Percentiles rank a stretch among this genome's conserved stretches.
Evolutionary conservation across 169 alveolate species (phyloP).

Genomic region (Condylostoma magnum): DNA sequence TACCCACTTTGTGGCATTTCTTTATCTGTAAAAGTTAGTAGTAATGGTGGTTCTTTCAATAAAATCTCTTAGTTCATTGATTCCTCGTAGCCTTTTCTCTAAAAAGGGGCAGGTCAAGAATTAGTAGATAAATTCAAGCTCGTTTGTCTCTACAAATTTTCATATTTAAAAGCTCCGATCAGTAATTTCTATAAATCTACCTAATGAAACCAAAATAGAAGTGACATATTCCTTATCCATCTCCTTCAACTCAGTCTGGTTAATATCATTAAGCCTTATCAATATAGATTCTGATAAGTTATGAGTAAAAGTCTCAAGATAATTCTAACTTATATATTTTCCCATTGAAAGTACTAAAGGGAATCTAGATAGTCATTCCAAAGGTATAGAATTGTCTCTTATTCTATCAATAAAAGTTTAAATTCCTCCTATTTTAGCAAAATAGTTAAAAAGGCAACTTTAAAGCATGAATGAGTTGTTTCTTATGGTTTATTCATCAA

Average conservation of each 20-base stretch:
- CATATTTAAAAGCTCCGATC: constrained; percentile 17
- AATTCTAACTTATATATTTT: not conserved
- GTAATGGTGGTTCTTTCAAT: constrained; percentile 16
- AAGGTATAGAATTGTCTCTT: constrained; percentile 15
- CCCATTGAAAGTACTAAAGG: constrained; percentile 19
- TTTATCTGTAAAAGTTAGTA: not conserved
- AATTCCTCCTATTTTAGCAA: constrained; percentile 44
- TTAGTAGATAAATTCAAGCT: constrained; percentile 31
- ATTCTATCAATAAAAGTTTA: constrained; percentile 19
- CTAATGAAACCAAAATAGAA: constrained; percentile 2
- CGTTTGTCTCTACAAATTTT: constrained; percentile 31
- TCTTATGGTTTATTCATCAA: constrained; percentile 13
- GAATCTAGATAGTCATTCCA: constrained; percentile 20
- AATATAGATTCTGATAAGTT: constrained; percentile 2
- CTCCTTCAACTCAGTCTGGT: constrained; percentile 39
- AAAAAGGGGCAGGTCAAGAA: constrained; percentile 46
- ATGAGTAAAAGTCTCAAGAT: constrained; percentile 4
- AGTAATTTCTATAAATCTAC: not conserved
- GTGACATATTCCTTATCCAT: constrained; percentile 29
- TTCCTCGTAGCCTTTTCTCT: constrained; percentile 46
- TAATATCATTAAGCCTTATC: constrained; percentile 29
- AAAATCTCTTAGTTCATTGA: constrained; percentile 47
- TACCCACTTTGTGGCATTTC: constrained; percentile 29
- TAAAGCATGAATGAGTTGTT: not conserved
- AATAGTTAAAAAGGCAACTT: constrained; percentile 32